These are phyloP conservation scores for Albophoma yamanashiensis DNA, from an alignment of 2,329 filamentous ascomycete species.

Conservation along the genomic window DNA sequence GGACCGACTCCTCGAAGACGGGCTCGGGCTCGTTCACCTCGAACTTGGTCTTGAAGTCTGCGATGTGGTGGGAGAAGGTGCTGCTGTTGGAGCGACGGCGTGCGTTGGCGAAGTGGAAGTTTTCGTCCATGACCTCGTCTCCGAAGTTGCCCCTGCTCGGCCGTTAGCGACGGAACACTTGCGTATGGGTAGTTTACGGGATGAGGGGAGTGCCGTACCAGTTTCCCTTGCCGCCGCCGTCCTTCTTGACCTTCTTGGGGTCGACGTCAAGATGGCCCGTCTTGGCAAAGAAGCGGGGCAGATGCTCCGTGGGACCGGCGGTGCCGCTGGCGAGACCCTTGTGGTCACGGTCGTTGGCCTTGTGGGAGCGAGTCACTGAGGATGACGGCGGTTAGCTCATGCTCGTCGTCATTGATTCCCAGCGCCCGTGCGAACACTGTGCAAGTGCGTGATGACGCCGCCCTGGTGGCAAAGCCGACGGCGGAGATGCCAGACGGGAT, in stretches of 20 bases:
- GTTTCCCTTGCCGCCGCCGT: conserved; percentile 84
- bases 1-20: conserved; percentile 79
- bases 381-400: conserved; percentile 3
- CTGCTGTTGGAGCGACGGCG: conserved; percentile 91
- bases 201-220: conserved; percentile 51
- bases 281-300: conserved; percentile 92
- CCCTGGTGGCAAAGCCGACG: neutral
- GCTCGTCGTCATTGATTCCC: neutral
- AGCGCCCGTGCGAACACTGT: neutral
- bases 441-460: neutral
- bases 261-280: conserved; percentile 68
- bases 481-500: neutral
- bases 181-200: too few species aligned
- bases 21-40: conserved; percentile 83
- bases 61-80: conserved; percentile 56
- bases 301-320: conserved; percentile 55
- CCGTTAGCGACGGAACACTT: neutral
- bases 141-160: conserved; percentile 64
- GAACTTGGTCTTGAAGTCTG: conserved; percentile 93
- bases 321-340: conserved; percentile 66
- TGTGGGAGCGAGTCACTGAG: conserved; percentile 96
- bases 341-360: conserved; percentile 89
- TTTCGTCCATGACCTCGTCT: conserved; percentile 74
- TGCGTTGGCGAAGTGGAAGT: conserved; percentile 74
- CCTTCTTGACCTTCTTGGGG: conserved; percentile 94